Conservation (phyloP, 1,139 yeast genomes). For the Kodamaea sp. region DNA sequence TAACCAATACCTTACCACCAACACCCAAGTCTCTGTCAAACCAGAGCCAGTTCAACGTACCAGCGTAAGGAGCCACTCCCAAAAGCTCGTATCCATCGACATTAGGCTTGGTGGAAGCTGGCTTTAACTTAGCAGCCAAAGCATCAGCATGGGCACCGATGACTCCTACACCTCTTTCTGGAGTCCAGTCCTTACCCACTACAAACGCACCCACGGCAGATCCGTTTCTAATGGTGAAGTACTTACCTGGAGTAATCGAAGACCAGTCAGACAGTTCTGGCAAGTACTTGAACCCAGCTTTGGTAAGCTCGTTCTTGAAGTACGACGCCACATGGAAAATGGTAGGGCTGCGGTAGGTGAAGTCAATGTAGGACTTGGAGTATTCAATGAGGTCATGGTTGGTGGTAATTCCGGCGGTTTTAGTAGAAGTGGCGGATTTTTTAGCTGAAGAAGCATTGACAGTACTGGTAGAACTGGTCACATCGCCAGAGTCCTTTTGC, state of each 20-base stretch:
- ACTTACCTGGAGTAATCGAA: constrained; percentile 43
- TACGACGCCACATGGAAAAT: constrained; percentile 57
- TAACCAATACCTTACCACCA: constrained; percentile 60
- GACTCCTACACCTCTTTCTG: constrained; percentile 56
- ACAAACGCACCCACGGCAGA: constrained; percentile 58
- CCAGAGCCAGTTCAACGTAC: constrained; percentile 57
- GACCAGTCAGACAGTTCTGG: constrained; percentile 54
- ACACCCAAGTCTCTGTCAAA: constrained; percentile 68
- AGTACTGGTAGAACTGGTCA: too few species aligned
- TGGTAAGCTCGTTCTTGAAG: constrained; percentile 42
- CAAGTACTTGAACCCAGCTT: constrained; percentile 54
- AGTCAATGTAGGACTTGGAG: constrained; percentile 54
- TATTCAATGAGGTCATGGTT: constrained; percentile 24
- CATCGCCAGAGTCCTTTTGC: background rate
- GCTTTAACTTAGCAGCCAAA: constrained; percentile 58
- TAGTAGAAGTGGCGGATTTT: background rate
- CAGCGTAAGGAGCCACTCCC: constrained; percentile 70
- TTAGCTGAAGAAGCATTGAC: background rate
- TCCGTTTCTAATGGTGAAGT: constrained; percentile 59
- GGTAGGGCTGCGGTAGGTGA: constrained; percentile 62
- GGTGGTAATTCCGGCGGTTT: constrained; percentile 2
- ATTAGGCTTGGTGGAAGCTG: constrained; percentile 45
- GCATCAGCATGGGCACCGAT: constrained; percentile 66
- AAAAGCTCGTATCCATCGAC: constrained; percentile 62
- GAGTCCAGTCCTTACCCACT: constrained; percentile 58